phyloP scores from a whole-genome alignment of 805 yeast genomes.

The Pichia scutulata region DNA sequence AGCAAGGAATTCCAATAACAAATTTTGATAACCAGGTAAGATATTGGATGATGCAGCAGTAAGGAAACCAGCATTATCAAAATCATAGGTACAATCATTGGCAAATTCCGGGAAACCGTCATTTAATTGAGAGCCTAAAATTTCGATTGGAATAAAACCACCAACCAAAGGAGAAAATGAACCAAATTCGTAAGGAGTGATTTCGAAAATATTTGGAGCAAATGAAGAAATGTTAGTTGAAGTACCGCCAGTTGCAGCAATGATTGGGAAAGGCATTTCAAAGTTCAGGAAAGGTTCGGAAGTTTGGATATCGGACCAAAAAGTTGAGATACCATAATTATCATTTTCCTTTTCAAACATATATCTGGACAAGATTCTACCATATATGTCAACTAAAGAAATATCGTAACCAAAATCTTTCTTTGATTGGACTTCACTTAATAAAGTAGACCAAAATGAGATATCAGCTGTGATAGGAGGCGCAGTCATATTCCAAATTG shows the following conservation, averaged over 20 bases:
- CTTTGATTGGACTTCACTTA: conserved; percentile 42
- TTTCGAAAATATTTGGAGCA: conserved; percentile 53
- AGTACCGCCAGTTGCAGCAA: conserved; percentile 51
- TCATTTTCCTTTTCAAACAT: conserved; percentile 52
- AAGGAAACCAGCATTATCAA: conserved; percentile 70
- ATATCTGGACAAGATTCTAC: conserved; percentile 57
- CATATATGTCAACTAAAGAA: conserved; percentile 66
- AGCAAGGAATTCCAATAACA: conserved; percentile 10
- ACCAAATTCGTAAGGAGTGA: conserved; percentile 68
- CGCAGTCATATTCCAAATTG: conserved; percentile 58
- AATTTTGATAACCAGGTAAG: conserved; percentile 29
- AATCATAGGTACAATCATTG: conserved; percentile 50
- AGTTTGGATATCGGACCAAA: conserved; percentile 48
- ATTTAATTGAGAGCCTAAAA: conserved; percentile 54
- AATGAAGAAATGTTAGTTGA: conserved; percentile 33
- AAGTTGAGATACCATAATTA: conserved; percentile 47
- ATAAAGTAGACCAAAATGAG: conserved; percentile 41
- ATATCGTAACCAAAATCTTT: conserved; percentile 52
- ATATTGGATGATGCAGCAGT: conserved; percentile 73
- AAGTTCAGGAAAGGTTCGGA: conserved; percentile 48
- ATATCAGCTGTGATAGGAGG: conserved; percentile 47
- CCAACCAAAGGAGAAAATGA: conserved; percentile 71
- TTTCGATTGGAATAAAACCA: conserved; percentile 55
- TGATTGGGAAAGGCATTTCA: conserved; percentile 65
- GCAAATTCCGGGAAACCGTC: conserved; percentile 45